Evolutionary conservation across 805 yeast species (phyloP), one percentile per base, ranked within the genome.

Genomic region (Saturnispora kantuleensis): DNA sequence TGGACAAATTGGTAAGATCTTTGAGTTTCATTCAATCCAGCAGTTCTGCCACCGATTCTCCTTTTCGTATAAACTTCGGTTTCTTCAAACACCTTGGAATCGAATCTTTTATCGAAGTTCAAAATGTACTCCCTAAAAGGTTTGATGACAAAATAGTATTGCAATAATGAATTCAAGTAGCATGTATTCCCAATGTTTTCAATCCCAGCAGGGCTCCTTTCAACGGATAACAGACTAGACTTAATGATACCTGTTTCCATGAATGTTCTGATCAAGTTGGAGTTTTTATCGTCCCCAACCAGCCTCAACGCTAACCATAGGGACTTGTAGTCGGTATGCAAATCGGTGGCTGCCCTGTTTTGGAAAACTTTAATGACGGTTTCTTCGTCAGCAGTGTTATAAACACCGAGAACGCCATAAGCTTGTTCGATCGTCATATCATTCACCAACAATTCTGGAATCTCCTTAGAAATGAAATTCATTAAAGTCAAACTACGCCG

Each of bases 151-250:
- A 88, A 93, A 60, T 87, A 90, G 56, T 83, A 90, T 58, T 90
- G 98, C 35, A 90, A 65, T 40, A 93, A 68, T 0, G 97, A 90
- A 59, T 93, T 90, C 60, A 93, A 68, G 54, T 89, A 89, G 62
- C 98, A 93, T 0, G 98, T 90, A 59, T 93, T 93, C 18, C 98
- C 98, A 50, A 88, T 89, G 58, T 93, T 93, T 62, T 83, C 85
- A 56, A 93, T 70, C 0, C 98, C 98, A 3, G 87, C 85, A 0
- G 98, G 98, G 76, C 90, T 80, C 41, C 76, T 73, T 12, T 74
- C 79, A 0, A 77, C 74, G 0, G 88, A 80, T 15, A 84, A 60
- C 2, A 73, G 60, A 9, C 71, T 64, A 4, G 78, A 73, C 57
- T 82, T 85, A 32, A 82, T 65, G 16, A 71, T 63, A 0, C 95